These are phyloP conservation scores for Morella rubra DNA, from an alignment of 306 rosid species.

Conservation along the genomic window DNA sequence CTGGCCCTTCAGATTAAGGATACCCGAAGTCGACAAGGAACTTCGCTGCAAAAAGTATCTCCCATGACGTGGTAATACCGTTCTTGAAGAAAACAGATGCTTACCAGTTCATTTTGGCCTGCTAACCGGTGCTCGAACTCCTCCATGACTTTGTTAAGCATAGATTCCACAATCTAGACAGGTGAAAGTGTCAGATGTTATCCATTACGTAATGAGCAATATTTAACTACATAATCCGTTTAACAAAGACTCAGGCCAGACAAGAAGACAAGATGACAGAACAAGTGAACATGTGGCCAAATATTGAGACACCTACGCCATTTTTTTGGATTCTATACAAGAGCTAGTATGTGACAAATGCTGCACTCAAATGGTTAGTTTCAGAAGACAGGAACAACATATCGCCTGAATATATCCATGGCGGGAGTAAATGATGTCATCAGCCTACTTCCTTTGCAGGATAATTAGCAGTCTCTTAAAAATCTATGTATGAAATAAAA, in stretches of 20 bases:
- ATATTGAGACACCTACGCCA: not conserved
- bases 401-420: not conserved
- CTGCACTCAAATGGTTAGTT: not conserved
- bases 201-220: not conserved
- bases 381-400: not conserved
- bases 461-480: not conserved
- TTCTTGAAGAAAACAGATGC: slow-evolving; percentile 17
- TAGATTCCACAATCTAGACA: slow-evolving; percentile 68
- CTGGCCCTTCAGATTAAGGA: not conserved
- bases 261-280: not conserved
- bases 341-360: not conserved
- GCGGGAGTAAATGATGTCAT: not conserved
- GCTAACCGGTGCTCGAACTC: slow-evolving; percentile 66
- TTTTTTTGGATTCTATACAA: not conserved
- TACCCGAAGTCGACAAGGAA: not conserved
- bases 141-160: slow-evolving; percentile 74
- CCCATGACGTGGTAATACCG: slow-evolving; percentile 3
- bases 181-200: slow-evolving; percentile 11
- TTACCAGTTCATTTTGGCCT: slow-evolving; percentile 51
- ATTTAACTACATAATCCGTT: not conserved
- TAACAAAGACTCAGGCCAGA: not conserved
- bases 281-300: not conserved
- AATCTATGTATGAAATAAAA: not conserved
- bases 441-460: not conserved
- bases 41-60: not conserved